These are phyloP conservation scores for Cicer arietinum DNA, from an alignment of 306 rosid genomes.

Conservation along the genomic window DNA sequence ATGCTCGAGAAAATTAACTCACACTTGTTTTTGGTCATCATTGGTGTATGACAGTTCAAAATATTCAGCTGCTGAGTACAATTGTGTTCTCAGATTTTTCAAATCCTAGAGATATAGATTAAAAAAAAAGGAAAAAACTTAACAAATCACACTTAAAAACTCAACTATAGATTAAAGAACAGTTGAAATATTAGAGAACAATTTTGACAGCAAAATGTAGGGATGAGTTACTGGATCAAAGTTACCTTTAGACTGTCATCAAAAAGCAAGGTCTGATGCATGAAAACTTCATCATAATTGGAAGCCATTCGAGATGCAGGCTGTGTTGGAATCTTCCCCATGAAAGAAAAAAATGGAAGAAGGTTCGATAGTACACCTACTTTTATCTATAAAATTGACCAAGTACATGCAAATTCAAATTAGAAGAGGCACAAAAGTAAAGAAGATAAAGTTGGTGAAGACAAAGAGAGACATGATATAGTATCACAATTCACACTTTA, in stretches of 20 bases:
- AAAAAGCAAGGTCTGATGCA: conserved; percentile 92
- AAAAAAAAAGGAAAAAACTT: conserved; percentile 18
- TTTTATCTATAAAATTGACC: not conserved
- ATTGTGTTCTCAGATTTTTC: conserved; percentile 86
- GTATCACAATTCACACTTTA: not conserved
- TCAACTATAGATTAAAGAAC: not conserved
- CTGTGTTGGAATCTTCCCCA: conserved; percentile 62
- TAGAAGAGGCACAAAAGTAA: conserved; percentile 29
- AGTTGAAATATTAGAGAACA: too few relatives aligned
- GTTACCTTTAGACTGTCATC: conserved; percentile 91
- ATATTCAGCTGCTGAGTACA: conserved; percentile 97
- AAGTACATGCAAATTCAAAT: conserved; percentile 36
- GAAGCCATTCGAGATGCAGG: conserved; percentile 64
- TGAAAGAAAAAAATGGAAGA: conserved; percentile 45
- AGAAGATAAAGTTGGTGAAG: conserved; percentile 37
- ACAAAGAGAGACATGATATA: conserved; percentile 14
- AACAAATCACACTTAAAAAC: conserved; percentile 7
- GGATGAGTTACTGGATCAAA: not conserved
- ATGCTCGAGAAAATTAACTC: conserved; percentile 47
- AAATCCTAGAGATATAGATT: conserved; percentile 69
- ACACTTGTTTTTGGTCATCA: conserved; percentile 96
- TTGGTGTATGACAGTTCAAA: conserved; percentile 90
- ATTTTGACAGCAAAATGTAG: too few relatives aligned
- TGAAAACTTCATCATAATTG: conserved; percentile 90
- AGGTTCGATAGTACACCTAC: conserved; percentile 31